Evolutionary conservation across 2,329 filamentous ascomycete genomes (phyloP).

Genomic region (Fusarium sp.): DNA sequence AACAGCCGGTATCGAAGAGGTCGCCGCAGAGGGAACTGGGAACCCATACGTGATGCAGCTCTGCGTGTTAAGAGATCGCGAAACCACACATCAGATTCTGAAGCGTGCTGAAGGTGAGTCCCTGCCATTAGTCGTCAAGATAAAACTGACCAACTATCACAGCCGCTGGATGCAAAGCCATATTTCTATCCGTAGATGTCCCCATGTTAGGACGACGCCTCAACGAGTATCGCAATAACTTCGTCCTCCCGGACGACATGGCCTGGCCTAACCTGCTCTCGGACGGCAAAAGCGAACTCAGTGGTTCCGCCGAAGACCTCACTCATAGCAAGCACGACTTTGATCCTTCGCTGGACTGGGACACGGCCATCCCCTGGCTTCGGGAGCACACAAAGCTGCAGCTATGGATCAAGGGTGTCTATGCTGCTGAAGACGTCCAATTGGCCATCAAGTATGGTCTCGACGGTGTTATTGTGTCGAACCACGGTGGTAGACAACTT

Average conservation of each 20-base stretch:
- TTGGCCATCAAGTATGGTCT: conserved; percentile 46
- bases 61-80: conserved; percentile 38
- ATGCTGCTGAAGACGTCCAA: conserved; percentile 48
- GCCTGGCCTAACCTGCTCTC: conserved; percentile 48
- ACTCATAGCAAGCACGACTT: conserved; percentile 31
- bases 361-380: conserved; percentile 70
- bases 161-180: conserved; percentile 58
- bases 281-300: conserved; percentile 43
- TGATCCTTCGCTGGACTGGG: conserved; percentile 65
- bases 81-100: conserved; percentile 36
- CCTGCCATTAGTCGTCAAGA: not conserved
- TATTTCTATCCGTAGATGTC: conserved; percentile 69
- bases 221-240: conserved; percentile 61
- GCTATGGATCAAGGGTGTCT: conserved; percentile 51
- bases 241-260: conserved; percentile 61
- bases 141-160: not conserved
- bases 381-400: conserved; percentile 59
- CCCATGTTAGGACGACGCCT: conserved; percentile 60
- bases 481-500: conserved; percentile 45
- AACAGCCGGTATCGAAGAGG: conserved; percentile 40
- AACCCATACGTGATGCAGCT: conserved; percentile 44
- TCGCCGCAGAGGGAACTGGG: conserved; percentile 29
- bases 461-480: conserved; percentile 46
- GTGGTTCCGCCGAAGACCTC: conserved; percentile 17
- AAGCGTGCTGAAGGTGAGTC: conserved; percentile 36